phyloP scores from a whole-genome alignment of 2,329 filamentous ascomycete species.

The Paecilomyces variotii region DNA sequence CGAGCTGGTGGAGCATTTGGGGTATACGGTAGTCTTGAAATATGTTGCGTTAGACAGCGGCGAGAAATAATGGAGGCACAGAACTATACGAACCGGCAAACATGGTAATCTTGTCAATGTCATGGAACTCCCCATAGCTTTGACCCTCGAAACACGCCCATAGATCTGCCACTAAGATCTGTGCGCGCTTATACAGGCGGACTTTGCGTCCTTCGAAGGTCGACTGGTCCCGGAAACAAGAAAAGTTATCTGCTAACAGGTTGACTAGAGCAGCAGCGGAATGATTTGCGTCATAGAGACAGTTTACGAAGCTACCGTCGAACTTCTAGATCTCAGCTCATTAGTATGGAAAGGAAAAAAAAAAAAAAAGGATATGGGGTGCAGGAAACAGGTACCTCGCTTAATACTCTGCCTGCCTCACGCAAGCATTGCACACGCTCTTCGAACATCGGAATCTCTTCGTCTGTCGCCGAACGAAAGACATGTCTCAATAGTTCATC shows the following conservation, averaged over 20 bases:
- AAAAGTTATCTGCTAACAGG: slow-evolving; percentile 70
- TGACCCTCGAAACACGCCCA: slow-evolving; percentile 92
- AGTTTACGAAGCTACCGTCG: slow-evolving; percentile 62
- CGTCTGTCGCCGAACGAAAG: slow-evolving; percentile 78
- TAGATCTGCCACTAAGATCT: slow-evolving; percentile 90
- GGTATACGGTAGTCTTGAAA: slow-evolving; percentile 79
- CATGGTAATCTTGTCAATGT: slow-evolving; percentile 96
- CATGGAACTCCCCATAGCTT: slow-evolving; percentile 69
- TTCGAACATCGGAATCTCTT: slow-evolving; percentile 75
- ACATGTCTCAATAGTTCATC: slow-evolving; percentile 65
- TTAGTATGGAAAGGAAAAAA: not conserved
- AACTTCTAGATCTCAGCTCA: slow-evolving; percentile 52
- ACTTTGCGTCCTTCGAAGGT: slow-evolving; percentile 66
- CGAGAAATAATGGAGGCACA: not conserved
- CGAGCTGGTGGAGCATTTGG: slow-evolving; percentile 78
- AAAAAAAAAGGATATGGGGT: not conserved
- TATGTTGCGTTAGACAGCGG: not conserved
- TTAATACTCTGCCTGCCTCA: slow-evolving; percentile 73
- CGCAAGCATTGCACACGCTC: slow-evolving; percentile 71
- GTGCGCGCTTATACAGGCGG: slow-evolving; percentile 83
- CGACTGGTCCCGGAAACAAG: slow-evolving; percentile 78
- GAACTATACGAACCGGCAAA: slow-evolving; percentile 57
- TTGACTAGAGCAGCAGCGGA: slow-evolving; percentile 85
- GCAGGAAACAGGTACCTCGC: slow-evolving; percentile 51
- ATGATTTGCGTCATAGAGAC: slow-evolving; percentile 64